phyloP scores from a whole-genome alignment of 257 asterid genomes.

The Solanum tarapatanum region DNA sequence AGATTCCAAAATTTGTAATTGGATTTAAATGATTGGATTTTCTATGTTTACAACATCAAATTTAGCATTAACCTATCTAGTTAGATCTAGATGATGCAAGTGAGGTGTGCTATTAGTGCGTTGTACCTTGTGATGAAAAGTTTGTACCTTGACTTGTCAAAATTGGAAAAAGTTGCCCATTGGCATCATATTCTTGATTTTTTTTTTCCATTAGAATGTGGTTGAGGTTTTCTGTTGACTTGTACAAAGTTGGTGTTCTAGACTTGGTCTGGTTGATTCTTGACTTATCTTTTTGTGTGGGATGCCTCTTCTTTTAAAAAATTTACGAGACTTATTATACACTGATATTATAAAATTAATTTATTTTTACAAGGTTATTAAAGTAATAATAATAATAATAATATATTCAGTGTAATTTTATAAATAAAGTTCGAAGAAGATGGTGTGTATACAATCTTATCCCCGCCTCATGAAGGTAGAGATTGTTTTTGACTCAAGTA shows the following conservation, averaged over 20 bases:
- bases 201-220: not conserved
- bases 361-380: not conserved
- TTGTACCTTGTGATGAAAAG: not conserved
- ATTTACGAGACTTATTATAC: not conserved
- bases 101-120: not conserved
- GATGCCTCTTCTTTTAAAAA: not conserved
- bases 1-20: not conserved
- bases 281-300: not conserved
- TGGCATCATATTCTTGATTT: not conserved
- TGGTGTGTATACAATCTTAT: not conserved
- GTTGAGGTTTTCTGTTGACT: not conserved
- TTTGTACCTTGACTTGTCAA: not conserved
- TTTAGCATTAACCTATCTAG: not conserved
- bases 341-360: not conserved
- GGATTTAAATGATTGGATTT: not conserved
- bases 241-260: not conserved
- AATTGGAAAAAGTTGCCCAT: not conserved
- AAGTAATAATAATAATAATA: not conserved
- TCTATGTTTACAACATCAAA: not conserved
- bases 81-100: not conserved
- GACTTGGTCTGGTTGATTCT: not conserved
- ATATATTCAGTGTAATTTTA: no score
- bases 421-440: accelerated
- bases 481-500: no score
- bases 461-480: accelerated